Evolutionary conservation across 2,329 filamentous ascomycete species (phyloP).

Genomic region (Colletotrichum lupini): DNA sequence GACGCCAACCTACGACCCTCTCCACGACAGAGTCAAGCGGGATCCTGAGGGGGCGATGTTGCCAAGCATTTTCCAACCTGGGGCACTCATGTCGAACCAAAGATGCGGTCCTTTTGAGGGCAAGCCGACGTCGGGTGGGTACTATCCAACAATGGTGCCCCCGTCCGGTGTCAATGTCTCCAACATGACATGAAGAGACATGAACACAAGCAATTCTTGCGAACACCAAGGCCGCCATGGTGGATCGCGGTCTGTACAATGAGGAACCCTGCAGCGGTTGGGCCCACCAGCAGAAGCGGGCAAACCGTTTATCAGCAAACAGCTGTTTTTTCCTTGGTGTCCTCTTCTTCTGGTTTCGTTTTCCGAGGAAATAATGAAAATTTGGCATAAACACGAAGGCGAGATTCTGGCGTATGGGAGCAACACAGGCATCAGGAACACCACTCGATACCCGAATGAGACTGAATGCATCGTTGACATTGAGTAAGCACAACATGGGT

Average conservation of each 20-base stretch:
- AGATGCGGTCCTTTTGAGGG: constrained; percentile 63
- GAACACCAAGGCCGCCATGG: not conserved
- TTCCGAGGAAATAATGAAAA: not conserved
- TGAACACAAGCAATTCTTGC: constrained; percentile 17
- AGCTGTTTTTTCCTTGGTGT: not conserved
- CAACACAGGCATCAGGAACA: not conserved
- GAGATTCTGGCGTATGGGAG: constrained; percentile 15
- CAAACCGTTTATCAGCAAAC: not conserved
- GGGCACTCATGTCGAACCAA: constrained; percentile 51
- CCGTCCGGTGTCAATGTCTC: constrained; percentile 61
- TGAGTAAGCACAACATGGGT: not conserved
- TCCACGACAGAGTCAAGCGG: constrained; percentile 53
- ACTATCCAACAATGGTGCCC: constrained; percentile 62
- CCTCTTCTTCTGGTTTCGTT: not conserved
- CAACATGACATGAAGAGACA: constrained; percentile 24
- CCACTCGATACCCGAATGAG: constrained; percentile 14
- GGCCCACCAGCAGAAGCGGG: not conserved
- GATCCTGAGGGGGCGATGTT: constrained; percentile 59
- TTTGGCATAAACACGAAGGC: constrained; percentile 15
- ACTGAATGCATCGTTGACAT: constrained; percentile 5
- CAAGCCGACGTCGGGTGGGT: constrained; percentile 62
- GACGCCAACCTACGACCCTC: constrained; percentile 42
- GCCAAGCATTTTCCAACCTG: constrained; percentile 59
- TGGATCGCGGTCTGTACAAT: not conserved
- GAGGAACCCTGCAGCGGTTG: not conserved